These are phyloP conservation scores for Solanum clarkiae DNA, from an alignment of 257 asterid species.

Conservation along the genomic window DNA sequence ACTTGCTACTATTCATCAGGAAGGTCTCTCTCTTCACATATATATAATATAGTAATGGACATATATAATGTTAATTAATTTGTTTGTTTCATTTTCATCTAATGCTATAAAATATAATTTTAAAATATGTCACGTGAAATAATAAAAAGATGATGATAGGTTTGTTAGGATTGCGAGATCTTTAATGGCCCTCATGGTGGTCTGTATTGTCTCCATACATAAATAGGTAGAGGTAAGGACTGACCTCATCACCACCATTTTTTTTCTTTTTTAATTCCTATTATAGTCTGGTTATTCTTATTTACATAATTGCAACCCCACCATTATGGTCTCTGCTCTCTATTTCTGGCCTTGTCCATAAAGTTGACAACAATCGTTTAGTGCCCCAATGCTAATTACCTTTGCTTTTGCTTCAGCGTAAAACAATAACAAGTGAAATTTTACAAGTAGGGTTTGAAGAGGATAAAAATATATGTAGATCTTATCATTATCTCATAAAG, in stretches of 20 bases:
- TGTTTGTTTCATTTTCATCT: too few species aligned
- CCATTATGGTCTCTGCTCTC: neutral
- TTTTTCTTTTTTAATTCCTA: neutral
- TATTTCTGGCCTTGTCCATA: neutral
- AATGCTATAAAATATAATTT: too few species aligned
- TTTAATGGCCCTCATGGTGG: neutral
- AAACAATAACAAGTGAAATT: too few species aligned
- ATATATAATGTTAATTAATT: too few species aligned
- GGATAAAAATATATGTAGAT: too few species aligned
- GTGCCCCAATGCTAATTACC: neutral
- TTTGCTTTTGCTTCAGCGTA: too few species aligned
- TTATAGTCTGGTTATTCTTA: neutral
- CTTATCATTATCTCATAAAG: too few species aligned
- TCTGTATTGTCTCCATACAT: neutral
- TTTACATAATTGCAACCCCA: neutral
- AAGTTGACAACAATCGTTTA: neutral
- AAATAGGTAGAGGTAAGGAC: neutral
- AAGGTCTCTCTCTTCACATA: too few species aligned
- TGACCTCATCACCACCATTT: neutral
- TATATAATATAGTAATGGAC: too few species aligned
- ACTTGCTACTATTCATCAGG: too few species aligned
- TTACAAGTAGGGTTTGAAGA: accelerated
- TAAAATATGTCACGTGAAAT: too few species aligned
- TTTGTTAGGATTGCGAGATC: neutral
- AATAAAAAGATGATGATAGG: neutral